Base-by-base conservation (phyloP, 371 early-diverging fungal species). In the Blastocladiella emersonii region DNA sequence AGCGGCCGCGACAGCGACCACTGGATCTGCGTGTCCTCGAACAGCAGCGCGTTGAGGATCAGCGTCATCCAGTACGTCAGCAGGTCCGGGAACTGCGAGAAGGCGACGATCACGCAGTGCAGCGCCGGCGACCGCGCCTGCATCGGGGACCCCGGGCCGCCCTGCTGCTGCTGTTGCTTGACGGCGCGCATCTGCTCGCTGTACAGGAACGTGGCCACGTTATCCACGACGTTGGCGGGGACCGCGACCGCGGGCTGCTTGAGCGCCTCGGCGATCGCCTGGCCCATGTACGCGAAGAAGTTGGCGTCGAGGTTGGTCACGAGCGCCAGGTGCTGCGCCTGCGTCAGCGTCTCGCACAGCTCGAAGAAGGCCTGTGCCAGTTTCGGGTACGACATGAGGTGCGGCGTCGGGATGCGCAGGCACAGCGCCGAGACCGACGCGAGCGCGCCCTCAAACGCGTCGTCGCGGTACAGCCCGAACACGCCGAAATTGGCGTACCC, bases 401-500 rank as follows among this genome's bases (percentile, higher is more conserved):
- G 90, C 15, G 75, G 65, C 32, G 87, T 65, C 3, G 93, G 91
- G 21, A 88, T 76, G 60, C 73, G 76, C 35, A 84, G 70, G 74
- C 90, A 78, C 59, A 94, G 71, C 66, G 85, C 82, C 62, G 87
- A 84, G 56, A 82, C 72, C 43, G 84, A 77, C 8, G 77, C 73
- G 39, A 90, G 75, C 8, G 87, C 86, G 15, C 83, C 76, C 36
- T 83, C 84, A 55, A 92, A 76, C 2, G 92, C 85, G n/a, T 81
- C 81, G 68, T 94, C 95, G 61, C 85, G 84, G 67, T 94, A 94
- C 34, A 94, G 74, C 66, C 82, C 85, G 72, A 93, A 90, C n/a
- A 94, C 89, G 3, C 93, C 93, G 76, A 94, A 90, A 59, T 89
- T 89, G 63, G 90, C 86, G 67, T 93, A 94, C 60, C 85, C 39